Evolutionary conservation across 371 early-diverging fungal genomes (phyloP).

Genomic region (Mucor lusitanicus): DNA sequence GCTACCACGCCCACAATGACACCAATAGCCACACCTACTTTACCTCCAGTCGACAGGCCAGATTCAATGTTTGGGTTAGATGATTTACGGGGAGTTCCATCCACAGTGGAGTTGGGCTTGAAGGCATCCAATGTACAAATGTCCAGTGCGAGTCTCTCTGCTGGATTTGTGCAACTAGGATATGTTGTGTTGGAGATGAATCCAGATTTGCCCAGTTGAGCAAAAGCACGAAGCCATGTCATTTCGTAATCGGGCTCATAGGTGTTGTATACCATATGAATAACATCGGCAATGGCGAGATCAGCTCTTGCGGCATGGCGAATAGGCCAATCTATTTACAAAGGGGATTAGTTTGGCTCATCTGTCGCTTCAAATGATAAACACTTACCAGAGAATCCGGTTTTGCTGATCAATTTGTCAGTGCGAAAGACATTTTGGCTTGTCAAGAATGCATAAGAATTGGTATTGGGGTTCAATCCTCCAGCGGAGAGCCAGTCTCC

Average conservation of each 20-base stretch:
- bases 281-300: conserved; percentile 34
- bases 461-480: conserved; percentile 11
- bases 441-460: conserved; percentile 3
- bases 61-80: background rate
- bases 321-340: conserved; percentile 33
- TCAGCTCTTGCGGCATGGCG: conserved; percentile 43
- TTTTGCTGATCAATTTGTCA: conserved; percentile 15
- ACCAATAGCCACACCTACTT: conserved; percentile 46
- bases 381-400: conserved; percentile 20
- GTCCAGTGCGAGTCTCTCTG: conserved; percentile 6
- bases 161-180: conserved; percentile 16
- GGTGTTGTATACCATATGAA: conserved; percentile 47
- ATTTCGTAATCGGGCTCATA: conserved; percentile 31
- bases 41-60: conserved; percentile 32
- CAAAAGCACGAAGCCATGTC: conserved; percentile 49
- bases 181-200: conserved; percentile 10
- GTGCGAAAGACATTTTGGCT: conserved; percentile 15
- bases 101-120: conserved; percentile 11
- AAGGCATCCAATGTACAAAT: conserved; percentile 17
- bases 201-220: conserved; percentile 22
- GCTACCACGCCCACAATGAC: conserved; percentile 32
- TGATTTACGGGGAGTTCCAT: background rate
- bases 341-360: background rate
- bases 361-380: background rate
- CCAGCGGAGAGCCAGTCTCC: conserved; percentile 18